Evolutionary conservation across 2,329 filamentous ascomycete genomes (phyloP).

Genomic region (Coniochaeta hoffmannii): DNA sequence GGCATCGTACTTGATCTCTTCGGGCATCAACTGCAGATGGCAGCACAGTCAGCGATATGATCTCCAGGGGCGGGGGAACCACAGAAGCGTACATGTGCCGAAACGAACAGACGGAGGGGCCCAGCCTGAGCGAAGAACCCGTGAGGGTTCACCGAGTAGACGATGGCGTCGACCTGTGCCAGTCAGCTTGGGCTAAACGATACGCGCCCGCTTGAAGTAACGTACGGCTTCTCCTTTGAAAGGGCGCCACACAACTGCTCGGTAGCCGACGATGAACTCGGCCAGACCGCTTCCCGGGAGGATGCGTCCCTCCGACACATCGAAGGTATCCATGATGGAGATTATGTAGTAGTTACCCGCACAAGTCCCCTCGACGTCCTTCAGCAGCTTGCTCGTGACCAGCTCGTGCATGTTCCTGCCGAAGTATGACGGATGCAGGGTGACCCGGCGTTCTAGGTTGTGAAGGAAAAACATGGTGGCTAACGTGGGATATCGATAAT

Average conservation of each 20-base stretch:
- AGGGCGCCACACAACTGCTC: slow-evolving; percentile 93
- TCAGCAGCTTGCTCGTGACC: slow-evolving; percentile 80
- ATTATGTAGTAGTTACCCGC: slow-evolving; percentile 97
- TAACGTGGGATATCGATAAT: neutral
- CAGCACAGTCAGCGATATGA: neutral
- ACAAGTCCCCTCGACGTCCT: slow-evolving; percentile 91
- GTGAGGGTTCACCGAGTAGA: slow-evolving; percentile 82
- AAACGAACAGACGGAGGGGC: slow-evolving; percentile 71
- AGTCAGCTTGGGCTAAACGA: neutral
- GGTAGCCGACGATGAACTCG: slow-evolving; percentile 91
- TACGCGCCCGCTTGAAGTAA: slow-evolving; percentile 8
- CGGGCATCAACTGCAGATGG: slow-evolving; percentile 67
- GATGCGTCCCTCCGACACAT: slow-evolving; percentile 89
- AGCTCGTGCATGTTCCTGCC: slow-evolving; percentile 88
- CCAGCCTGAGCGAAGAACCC: slow-evolving; percentile 86
- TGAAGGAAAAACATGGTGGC: slow-evolving; percentile 92
- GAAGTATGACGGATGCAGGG: slow-evolving; percentile 95
- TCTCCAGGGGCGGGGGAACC: neutral
- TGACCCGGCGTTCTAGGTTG: slow-evolving; percentile 90
- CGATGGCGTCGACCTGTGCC: slow-evolving; percentile 80
- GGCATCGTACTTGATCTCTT: slow-evolving; percentile 87
- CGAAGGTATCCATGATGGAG: slow-evolving; percentile 92
- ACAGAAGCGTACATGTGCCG: slow-evolving; percentile 60
- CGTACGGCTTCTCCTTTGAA: slow-evolving; percentile 97
- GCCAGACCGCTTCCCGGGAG: slow-evolving; percentile 86